phyloP scores from a whole-genome alignment of 2,329 filamentous ascomycete genomes.

The Leptosphaerulina australis region DNA sequence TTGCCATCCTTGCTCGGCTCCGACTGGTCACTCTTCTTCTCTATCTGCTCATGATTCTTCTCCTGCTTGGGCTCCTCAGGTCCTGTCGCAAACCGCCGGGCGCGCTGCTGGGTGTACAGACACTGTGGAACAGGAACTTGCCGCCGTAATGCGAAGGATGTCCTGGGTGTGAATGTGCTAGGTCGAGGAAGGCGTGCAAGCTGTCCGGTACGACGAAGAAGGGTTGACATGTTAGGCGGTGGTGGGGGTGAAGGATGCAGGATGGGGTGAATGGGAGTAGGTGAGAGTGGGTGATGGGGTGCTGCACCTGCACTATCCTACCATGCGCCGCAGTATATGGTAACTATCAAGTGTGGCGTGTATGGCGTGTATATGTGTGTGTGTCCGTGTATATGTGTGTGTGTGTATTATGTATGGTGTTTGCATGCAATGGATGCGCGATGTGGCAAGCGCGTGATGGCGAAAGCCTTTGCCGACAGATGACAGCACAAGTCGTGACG shows the following conservation, averaged over 20 bases:
- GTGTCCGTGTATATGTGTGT: too few relatives aligned
- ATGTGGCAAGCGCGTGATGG: conserved; percentile 18
- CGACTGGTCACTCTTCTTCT: conserved; percentile 41
- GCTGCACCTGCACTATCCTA: conserved; percentile 5
- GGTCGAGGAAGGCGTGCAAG: conserved; percentile 67
- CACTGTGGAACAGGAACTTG: conserved; percentile 51
- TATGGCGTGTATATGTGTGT: background rate
- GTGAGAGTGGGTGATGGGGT: background rate
- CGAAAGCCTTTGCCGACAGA: conserved; percentile 12
- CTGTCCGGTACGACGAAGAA: conserved; percentile 67
- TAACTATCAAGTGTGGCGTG: too few relatives aligned
- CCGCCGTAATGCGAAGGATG: conserved; percentile 47
- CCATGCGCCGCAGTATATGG: background rate
- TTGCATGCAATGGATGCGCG: conserved; percentile 2
- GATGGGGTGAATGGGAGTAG: conserved; percentile 9
- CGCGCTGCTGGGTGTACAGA: conserved; percentile 52
- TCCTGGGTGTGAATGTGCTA: conserved; percentile 59
- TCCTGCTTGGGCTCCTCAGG: conserved; percentile 44
- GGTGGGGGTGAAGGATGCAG: conserved; percentile 41
- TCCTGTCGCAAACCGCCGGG: conserved; percentile 51
- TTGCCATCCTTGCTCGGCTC: conserved; percentile 43
- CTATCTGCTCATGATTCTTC: conserved; percentile 35
- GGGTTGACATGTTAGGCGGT: conserved; percentile 63
- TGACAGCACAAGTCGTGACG: conserved; percentile 15
- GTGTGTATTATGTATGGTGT: background rate